Conservation (phyloP, 2,329 filamentous ascomycete species). For the Acarospora socialis region DNA sequence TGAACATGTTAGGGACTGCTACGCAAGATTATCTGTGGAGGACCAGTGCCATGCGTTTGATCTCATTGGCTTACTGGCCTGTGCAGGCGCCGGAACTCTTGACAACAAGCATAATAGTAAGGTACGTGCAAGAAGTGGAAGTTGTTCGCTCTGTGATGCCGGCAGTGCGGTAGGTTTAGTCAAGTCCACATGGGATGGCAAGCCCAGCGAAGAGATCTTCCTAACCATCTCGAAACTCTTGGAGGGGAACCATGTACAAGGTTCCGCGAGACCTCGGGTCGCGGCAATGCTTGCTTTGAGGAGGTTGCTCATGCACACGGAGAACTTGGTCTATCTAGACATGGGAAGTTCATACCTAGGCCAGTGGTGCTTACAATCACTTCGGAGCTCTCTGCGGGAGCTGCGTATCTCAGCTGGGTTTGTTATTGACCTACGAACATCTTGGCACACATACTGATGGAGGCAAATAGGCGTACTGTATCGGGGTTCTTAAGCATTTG, state of each 20-base stretch:
- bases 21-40: slow-evolving; percentile 33
- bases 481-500: slow-evolving; percentile 47
- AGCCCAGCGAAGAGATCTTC: slow-evolving; percentile 8
- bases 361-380: slow-evolving; percentile 66
- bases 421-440: slow-evolving; percentile 5
- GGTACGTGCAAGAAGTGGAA: slow-evolving; percentile 13
- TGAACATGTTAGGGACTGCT: slow-evolving; percentile 24
- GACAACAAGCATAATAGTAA: slow-evolving; percentile 17
- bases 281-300: slow-evolving; percentile 58
- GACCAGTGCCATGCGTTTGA: slow-evolving; percentile 41
- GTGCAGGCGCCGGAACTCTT: slow-evolving; percentile 38
- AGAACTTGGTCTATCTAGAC: slow-evolving; percentile 45
- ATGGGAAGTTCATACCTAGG: slow-evolving; percentile 55
- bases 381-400: slow-evolving; percentile 75
- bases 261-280: slow-evolving; percentile 23
- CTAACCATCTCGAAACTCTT: slow-evolving; percentile 9
- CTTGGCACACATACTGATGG: slow-evolving; percentile 10
- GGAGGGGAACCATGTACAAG: slow-evolving; percentile 7
- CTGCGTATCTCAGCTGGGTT: slow-evolving; percentile 66
- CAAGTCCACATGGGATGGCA: slow-evolving; percentile 9
- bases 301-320: slow-evolving; percentile 53
- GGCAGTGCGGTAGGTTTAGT: no score
- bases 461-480: slow-evolving; percentile 41
- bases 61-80: slow-evolving; percentile 42
- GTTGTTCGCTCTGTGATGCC: slow-evolving; percentile 20